These are phyloP conservation scores for Aspergillus versicolor DNA, from an alignment of 2,329 filamentous ascomycete species.

Conservation along the genomic window DNA sequence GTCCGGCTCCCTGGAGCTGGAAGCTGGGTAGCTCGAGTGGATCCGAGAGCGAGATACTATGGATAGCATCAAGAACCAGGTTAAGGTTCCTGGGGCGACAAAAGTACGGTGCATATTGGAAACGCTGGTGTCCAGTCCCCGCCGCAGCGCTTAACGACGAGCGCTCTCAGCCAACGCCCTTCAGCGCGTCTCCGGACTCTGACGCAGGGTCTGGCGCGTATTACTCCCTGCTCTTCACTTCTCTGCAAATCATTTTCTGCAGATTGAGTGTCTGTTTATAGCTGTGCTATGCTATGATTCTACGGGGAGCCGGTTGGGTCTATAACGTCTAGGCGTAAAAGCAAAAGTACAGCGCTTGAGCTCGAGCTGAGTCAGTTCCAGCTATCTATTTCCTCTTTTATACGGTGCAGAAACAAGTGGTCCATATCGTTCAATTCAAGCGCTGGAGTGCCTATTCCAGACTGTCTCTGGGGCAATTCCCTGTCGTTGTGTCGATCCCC, in stretches of 20 bases:
- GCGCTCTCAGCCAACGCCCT: slow-evolving; percentile 28
- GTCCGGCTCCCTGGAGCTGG: background rate
- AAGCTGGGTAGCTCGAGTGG: background rate
- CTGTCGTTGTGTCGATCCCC: too few species aligned
- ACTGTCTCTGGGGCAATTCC: too few species aligned
- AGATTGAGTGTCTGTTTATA: background rate
- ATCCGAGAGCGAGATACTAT: background rate
- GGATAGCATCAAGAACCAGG: background rate
- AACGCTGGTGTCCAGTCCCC: slow-evolving; percentile 14
- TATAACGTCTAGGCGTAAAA: background rate
- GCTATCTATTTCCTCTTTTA: too few species aligned
- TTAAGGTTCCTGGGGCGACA: background rate
- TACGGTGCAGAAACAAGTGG: too few species aligned
- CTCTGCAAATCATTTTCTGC: background rate
- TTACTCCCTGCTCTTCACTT: background rate
- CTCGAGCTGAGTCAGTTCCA: background rate
- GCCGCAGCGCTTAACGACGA: slow-evolving; percentile 28
- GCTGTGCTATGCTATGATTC: background rate
- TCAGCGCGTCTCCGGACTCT: slow-evolving; percentile 20
- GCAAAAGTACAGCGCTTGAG: background rate
- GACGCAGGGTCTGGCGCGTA: slow-evolving; percentile 11
- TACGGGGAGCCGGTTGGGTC: background rate
- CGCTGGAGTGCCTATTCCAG: too few species aligned
- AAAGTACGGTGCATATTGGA: background rate
- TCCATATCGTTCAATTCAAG: too few species aligned